A percentile compares a stretch with the other conserved stretches of the same genome.
These are phyloP conservation scores for Scedosporium minutisporum DNA, from an alignment of 2,329 filamentous ascomycete species.

Conservation along the genomic window DNA sequence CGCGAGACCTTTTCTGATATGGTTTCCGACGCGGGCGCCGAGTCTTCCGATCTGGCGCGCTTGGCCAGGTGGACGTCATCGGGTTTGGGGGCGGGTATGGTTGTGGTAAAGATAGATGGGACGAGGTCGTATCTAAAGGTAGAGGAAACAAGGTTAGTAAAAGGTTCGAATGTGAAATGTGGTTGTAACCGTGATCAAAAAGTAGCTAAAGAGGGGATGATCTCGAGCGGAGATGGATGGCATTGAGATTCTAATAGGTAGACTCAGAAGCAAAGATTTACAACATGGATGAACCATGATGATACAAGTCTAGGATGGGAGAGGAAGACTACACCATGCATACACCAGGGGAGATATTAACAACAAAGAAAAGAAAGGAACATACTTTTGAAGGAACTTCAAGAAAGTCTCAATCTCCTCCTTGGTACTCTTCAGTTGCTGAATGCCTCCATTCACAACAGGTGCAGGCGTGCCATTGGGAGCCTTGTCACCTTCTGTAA, in stretches of 20 bases:
- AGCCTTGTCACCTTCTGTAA: conserved; percentile 15
- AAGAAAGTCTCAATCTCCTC: conserved; percentile 28
- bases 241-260: too few species aligned
- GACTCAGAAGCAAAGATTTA: too few species aligned
- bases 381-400: conserved; percentile 28
- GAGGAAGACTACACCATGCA: neutral
- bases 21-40: conserved; percentile 22
- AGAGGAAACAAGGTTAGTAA: neutral
- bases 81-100: conserved; percentile 8
- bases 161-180: neutral
- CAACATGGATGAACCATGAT: too few species aligned
- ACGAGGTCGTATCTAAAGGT: conserved; percentile 39
- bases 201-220: too few species aligned
- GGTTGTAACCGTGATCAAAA: neutral
- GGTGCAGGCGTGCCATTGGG: neutral
- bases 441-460: neutral
- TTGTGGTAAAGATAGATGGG: conserved; percentile 1
- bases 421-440: conserved; percentile 15
- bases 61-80: conserved; percentile 47
- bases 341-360: neutral
- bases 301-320: too few species aligned
- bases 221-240: too few species aligned
- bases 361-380: neutral
- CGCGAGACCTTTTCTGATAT: conserved; percentile 45
- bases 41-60: conserved; percentile 47